Evolutionary conservation across 495 filamentous ascomycete species (phyloP), one percentile per base, ranked within the genome.

Genomic region (Gamarada debralockiae): DNA sequence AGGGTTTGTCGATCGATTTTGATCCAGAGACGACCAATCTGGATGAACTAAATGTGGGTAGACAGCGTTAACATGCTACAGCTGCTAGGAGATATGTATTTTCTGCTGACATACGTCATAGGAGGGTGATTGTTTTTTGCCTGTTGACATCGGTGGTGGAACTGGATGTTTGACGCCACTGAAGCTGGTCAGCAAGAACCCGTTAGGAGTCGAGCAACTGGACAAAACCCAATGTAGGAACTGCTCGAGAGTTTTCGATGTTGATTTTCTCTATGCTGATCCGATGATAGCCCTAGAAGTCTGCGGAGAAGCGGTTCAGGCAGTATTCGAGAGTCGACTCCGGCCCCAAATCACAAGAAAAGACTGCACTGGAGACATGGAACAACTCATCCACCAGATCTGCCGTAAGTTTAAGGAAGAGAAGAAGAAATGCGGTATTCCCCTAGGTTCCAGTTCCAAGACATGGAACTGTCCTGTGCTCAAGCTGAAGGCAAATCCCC

Each of bases 81-180:
- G 42, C 20, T 10, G 10, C 12, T 12, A 25, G 15, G 18, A 14
- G 44, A 15, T 6, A 1, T 47, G 10, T 7, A 18, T n/a, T n/a
- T n/a, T n/a, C n/a, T 17, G 15, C 23, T 47, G 5, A 47, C 15
- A 4, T 31, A 14, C 20, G 12, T 7, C 5, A 12, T 45, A 53
- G 50, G 50, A 53, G 38, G 40, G 40, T 14, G 50, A 53, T 33
- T 44, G 13, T n/a, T 44, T 53, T 53, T 22, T 53, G 1, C 33
- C 50, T 21, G 39, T 45, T 44, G 50, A 53, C 23, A 53, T 53
- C 17, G 50, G 50, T 20, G 50, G 33, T 12, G 50, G 50, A 4
- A 53, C 50, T 22, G 50, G 39, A 53, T 53, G 50, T 39, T 34
- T 53, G 18, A 53, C 50, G 14, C 38, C 50, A 3, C 15, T 53